Conservation (phyloP, 768 basidiomycete genomes). For the Flagelloscypha sp. region DNA sequence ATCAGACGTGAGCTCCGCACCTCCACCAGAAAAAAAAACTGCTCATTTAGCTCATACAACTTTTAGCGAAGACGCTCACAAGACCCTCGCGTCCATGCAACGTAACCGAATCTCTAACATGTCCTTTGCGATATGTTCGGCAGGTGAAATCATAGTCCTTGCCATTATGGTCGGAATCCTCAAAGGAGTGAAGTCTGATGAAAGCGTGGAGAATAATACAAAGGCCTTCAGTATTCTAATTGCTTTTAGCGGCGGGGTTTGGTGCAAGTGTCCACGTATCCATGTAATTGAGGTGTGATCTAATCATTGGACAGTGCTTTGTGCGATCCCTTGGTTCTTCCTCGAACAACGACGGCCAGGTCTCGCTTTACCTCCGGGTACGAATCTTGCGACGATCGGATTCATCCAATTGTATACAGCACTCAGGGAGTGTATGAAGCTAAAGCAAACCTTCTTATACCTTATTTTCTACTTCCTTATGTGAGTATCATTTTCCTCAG, state of each 20-base stretch:
- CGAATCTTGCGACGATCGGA: slow-evolving; percentile 52
- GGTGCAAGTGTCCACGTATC: slow-evolving; percentile 39
- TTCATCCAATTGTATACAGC: slow-evolving; percentile 61
- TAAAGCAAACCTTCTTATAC: slow-evolving; percentile 70
- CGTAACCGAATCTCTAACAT: slow-evolving; percentile 72
- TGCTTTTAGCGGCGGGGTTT: slow-evolving; percentile 71
- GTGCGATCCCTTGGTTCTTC: slow-evolving; percentile 68
- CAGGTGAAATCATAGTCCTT: slow-evolving; percentile 63
- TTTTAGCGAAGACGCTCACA: slow-evolving; percentile 42
- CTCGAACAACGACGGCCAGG: slow-evolving; percentile 62
- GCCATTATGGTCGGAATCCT: slow-evolving; percentile 71
- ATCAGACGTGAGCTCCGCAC: slow-evolving; percentile 34
- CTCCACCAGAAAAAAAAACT: no score
- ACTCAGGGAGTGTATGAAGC: slow-evolving; percentile 51
- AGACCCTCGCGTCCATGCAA: slow-evolving; percentile 48
- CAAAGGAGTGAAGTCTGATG: slow-evolving; percentile 51
- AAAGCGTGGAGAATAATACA: slow-evolving; percentile 64
- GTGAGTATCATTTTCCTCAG: slow-evolving; percentile 27
- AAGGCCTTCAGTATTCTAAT: slow-evolving; percentile 70
- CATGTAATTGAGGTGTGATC: background rate
- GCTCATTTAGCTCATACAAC: background rate
- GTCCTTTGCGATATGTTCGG: slow-evolving; percentile 61
- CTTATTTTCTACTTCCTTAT: slow-evolving; percentile 72
- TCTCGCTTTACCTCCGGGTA: slow-evolving; percentile 46
- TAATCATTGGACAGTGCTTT: slow-evolving; percentile 36